Conservation (phyloP, 192 early-diverging fungal genomes). For the Chytriomyces sp. region DNA sequence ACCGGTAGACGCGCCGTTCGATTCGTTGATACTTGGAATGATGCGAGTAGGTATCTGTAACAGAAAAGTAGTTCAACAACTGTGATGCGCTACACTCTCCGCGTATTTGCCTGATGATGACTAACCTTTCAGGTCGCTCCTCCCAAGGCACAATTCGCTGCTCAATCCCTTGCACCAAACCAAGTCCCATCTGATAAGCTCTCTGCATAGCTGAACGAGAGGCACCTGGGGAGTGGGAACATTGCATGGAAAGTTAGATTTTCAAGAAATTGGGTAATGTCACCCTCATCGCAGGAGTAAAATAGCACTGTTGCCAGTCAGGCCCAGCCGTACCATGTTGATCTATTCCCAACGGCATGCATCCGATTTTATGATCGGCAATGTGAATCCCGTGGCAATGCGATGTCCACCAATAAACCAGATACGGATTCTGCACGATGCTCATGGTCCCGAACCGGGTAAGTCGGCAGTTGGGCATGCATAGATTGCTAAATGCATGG, state of each 20-base stretch:
- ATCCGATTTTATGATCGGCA: not conserved
- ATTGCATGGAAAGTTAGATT: no score
- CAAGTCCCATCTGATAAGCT: not conserved
- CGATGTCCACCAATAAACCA: not conserved
- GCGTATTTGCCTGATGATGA: no score
- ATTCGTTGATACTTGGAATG: conserved; percentile 3
- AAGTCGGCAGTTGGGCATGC: conserved; percentile 3
- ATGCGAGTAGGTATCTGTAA: conserved; percentile 5
- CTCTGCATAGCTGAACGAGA: not conserved
- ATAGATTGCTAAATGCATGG: not conserved
- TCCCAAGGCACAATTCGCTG: not conserved
- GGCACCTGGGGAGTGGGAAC: not conserved
- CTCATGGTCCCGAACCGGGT: not conserved
- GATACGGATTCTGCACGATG: not conserved
- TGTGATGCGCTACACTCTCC: no score
- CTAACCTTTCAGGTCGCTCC: not conserved
- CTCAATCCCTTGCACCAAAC: conserved; percentile 2
- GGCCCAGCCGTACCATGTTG: not conserved
- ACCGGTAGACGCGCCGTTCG: not conserved
- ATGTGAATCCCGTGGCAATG: not conserved
- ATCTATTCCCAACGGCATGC: conserved; percentile 4
- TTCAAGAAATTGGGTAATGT: no score
- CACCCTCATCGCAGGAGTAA: not conserved
- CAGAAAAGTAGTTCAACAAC: no score
- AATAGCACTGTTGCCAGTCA: no score